Base-by-base conservation (phyloP, 2,329 filamentous ascomycete genomes). In the Paramyrothecium sp. region DNA sequence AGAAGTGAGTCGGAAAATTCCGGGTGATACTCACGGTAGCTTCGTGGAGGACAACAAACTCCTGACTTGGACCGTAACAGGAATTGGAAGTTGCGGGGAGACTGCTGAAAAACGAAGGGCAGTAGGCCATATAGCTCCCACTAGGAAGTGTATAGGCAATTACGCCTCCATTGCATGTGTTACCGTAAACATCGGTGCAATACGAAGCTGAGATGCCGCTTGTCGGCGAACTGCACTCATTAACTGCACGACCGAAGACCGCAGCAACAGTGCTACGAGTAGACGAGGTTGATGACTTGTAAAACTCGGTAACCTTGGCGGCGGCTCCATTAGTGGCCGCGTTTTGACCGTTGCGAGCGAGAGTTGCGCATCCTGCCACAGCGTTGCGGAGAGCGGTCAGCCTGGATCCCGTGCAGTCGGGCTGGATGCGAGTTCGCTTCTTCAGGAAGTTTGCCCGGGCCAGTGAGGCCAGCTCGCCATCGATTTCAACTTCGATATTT, bases 101-200 rank as follows among this genome's bases (percentile, higher is more conserved):
- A 7, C 17, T 46, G 41, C 17, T 46, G 13, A 46, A 46, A 16
- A 46, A 46, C 5, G 41, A 46, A 46, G 51, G 51, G 72, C 84
- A 88, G 72, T 86, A 85, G 56, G 79, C 81, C 65, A 87, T 81
- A 63, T 78, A 73, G 65, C 80, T 79, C 34, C 63, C 65, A 1
- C 75, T 72, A 3, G 82, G 81, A 13, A 85, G 69, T 0, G 83
- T 86, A 69, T 85, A 87, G 3, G 84, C 85, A 12, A 87, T 71
- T 4, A 84, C 79, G 56, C 67, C 67, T 20, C 30, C 17, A 11
- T 22, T 17, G 56, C 56, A 58, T 19, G 19, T 13, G 22, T 47
- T 30, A 19, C 56, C 30, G 65, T 80, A 81, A 2, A 74, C 69
- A 62, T 88, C 84, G 10, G 70, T 74, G 74, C 85, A 87, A 73